Base-by-base conservation (phyloP, 2,329 filamentous ascomycete species). In the Alternaria brassicae region DNA sequence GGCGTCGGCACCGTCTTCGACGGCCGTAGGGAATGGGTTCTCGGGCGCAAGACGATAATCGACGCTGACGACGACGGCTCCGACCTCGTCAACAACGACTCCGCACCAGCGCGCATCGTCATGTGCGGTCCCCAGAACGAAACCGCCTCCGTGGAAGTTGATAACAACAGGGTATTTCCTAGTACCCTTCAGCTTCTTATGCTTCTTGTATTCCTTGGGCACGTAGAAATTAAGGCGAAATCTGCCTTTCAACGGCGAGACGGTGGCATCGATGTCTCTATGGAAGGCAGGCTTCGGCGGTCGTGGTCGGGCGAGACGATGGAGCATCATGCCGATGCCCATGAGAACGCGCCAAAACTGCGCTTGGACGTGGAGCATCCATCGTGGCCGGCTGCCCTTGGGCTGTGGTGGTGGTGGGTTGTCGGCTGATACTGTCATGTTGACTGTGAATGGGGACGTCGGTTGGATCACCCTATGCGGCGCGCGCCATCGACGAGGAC, bases 251-350 rank as follows among this genome's bases (percentile, higher is more conserved):
- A 75, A 72, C 4, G 76, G 81, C 37, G 78, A 82, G 50, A 81
- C 76, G 59, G 80, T 84, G 57, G 82, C 83, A 25, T 81, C 75
- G 30, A 91, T 83, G 17, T 81, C 81, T 42, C 82, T 83, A 45
- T 81, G 81, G 77, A 91, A 91, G 28, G 82, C 77, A 2, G 88
- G 88, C 30, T 78, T 80, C 1, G 87, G 86, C 6, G 89, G 87
- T 49, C 84, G 81, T 6, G 88, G 88, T 40, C 82, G 78, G 1
- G 88, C 85, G 59, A 88, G 78, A 54, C 83, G 84, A 72, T 92
- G 89, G 37, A 91, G 79, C 60, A 84, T 81, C 88, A 91, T 91
- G 70, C 88, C 89, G 56, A 91, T 83, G 58, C 82, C 82, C 85
- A 91, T 90, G 40, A 91, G 80, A 56, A 84, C 82, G 52, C 90